Evolutionary conservation across 1,284 basidiomycete genomes (phyloP).

Genomic region (Caloboletus firmus): DNA sequence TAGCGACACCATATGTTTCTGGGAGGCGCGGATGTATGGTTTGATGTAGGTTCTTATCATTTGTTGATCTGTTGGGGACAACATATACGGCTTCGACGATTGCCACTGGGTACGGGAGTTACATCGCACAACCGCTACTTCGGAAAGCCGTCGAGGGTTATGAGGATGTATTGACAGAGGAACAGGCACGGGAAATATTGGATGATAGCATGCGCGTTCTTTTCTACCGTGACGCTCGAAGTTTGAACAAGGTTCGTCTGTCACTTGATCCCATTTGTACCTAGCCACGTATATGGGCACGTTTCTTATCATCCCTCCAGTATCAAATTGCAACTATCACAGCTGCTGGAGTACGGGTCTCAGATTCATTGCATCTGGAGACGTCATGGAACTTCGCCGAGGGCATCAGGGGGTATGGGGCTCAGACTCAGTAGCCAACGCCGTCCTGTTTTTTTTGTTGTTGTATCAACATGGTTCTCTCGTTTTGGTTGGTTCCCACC

Average conservation of each 20-base stretch:
- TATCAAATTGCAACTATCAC: slow-evolving; percentile 95
- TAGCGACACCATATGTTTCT: not conserved
- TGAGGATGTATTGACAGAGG: slow-evolving; percentile 75
- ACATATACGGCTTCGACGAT: slow-evolving; percentile 95
- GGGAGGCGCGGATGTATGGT: not conserved
- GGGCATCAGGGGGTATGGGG: slow-evolving; percentile 84
- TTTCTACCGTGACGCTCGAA: slow-evolving; percentile 96
- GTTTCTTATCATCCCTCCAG: slow-evolving; percentile 43
- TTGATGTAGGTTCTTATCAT: slow-evolving; percentile 79
- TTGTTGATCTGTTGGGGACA: slow-evolving; percentile 95
- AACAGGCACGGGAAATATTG: slow-evolving; percentile 78
- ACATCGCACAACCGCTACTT: slow-evolving; percentile 92
- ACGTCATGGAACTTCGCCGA: slow-evolving; percentile 95
- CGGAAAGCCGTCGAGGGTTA: slow-evolving; percentile 87
- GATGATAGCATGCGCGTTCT: slow-evolving; percentile 91
- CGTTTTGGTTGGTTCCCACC: not conserved
- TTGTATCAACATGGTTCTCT: slow-evolving; percentile 9
- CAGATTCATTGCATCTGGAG: slow-evolving; percentile 74
- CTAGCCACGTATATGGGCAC: not conserved
- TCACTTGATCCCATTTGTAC: not conserved
- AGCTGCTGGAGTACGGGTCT: slow-evolving; percentile 74
- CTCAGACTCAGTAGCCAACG: slow-evolving; percentile 55
- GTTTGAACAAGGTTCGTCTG: slow-evolving; percentile 84
- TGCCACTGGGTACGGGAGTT: slow-evolving; percentile 94
- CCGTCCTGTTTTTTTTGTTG: not conserved